Conservation (phyloP, 2,329 filamentous ascomycete genomes). For the Arthrobotrys conoides region DNA sequence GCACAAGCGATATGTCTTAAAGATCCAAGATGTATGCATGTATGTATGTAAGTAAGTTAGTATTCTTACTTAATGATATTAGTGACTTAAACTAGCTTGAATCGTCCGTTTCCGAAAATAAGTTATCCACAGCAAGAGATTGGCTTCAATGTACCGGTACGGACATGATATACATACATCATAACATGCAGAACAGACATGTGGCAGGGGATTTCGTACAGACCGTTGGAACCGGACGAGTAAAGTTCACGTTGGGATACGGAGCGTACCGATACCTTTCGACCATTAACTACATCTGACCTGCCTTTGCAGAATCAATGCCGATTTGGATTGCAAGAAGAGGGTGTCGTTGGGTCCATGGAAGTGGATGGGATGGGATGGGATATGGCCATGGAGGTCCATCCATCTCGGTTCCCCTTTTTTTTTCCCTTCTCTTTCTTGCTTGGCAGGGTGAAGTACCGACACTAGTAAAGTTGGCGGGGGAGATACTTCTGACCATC, state of each 20-base stretch:
- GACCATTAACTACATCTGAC: slow-evolving; percentile 5
- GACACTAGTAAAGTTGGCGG: neutral
- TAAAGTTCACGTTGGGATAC: slow-evolving; percentile 11
- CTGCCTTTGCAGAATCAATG: slow-evolving; percentile 7
- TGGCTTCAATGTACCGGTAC: slow-evolving; percentile 11
- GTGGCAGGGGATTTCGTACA: slow-evolving; percentile 7
- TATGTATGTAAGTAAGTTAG: no score
- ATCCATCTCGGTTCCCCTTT: slow-evolving; percentile 41
- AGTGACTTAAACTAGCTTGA: slow-evolving; percentile 4
- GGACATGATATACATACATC: no score
- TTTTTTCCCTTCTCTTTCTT: no score
- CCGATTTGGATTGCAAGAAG: neutral
- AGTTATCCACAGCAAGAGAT: slow-evolving; percentile 39
- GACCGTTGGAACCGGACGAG: neutral
- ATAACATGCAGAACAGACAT: neutral
- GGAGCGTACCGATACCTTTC: slow-evolving; percentile 11
- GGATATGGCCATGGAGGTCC: no score
- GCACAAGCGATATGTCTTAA: slow-evolving; percentile 6
- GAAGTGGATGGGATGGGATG: neutral
- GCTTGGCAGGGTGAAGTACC: slow-evolving; percentile 11
- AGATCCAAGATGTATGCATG: no score
- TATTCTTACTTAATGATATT: no score
- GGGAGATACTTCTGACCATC: neutral
- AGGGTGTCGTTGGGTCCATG: slow-evolving; percentile 17
- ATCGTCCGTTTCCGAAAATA: slow-evolving; percentile 44